Percentiles rank a stretch among this genome's conserved stretches.
phyloP scores from a whole-genome alignment of 1,139 yeast species.

The Geotrichum phurueaensis region DNA sequence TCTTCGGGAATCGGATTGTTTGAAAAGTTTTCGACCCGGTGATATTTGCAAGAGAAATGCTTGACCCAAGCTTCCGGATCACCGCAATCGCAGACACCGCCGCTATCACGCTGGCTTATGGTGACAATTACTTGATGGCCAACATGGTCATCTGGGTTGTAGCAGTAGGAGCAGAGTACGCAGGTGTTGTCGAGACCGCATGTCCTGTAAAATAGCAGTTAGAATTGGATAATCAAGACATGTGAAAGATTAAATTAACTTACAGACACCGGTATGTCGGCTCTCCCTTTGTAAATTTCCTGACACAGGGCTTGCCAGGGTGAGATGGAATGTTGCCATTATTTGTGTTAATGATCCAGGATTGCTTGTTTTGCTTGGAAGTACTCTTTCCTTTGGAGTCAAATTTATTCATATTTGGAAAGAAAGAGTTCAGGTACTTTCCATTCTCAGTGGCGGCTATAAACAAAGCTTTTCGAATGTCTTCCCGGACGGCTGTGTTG shows the following conservation, averaged over 20 bases:
- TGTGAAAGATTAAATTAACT: conserved; percentile 16
- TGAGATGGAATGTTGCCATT: conserved; percentile 40
- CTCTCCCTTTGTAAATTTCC: conserved; percentile 75
- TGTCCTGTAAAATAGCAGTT: conserved; percentile 37
- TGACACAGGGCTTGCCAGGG: conserved; percentile 68
- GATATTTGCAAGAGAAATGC: conserved; percentile 48
- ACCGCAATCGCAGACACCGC: conserved; percentile 96
- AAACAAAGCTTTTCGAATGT: conserved; percentile 46
- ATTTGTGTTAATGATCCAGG: conserved; percentile 26
- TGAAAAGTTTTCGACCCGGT: conserved; percentile 24
- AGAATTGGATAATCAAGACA: neutral
- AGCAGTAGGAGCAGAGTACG: conserved; percentile 78
- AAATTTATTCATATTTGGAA: conserved; percentile 35
- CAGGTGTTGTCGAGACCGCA: conserved; percentile 85
- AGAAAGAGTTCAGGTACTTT: conserved; percentile 44
- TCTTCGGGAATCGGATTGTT: conserved; percentile 30
- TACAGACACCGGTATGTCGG: conserved; percentile 70
- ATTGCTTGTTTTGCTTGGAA: neutral
- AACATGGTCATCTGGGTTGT: conserved; percentile 58
- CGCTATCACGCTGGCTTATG: conserved; percentile 72
- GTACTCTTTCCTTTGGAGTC: neutral
- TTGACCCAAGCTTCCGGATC: conserved; percentile 74
- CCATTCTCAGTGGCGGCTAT: conserved; percentile 49
- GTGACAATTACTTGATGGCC: conserved; percentile 74
- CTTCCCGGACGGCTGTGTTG: conserved; percentile 32